Evolutionary conservation across 805 yeast genomes (phyloP), one percentile per base, ranked within the genome.

Genomic region (Ogataea zsoltii): DNA sequence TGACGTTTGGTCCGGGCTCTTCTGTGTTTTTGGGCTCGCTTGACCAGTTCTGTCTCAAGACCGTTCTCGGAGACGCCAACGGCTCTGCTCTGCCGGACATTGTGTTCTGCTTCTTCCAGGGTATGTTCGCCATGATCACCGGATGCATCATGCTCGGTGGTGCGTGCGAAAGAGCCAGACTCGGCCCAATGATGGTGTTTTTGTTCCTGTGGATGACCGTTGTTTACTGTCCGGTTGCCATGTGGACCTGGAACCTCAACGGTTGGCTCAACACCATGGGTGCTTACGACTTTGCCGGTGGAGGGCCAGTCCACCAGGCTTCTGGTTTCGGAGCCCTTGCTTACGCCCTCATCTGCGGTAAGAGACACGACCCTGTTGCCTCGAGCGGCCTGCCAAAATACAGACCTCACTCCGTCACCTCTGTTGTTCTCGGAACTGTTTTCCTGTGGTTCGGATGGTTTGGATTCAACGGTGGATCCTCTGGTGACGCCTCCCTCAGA

Each of bases 401-500:
- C 74, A 88, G 82, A 70, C 98, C 99, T 33, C 97, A 92, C 66
- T 85, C 94, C 17, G 96, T 92, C 31, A 79, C 96, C 7, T 80
- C 90, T 38, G 88, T 90, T 47, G 97, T 91, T 14, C 70, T 94
- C 47, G 99, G 99, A 44, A 90, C 97, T 16, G 85, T 88, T 11
- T 87, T 94, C 74, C 78, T 94, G 57, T 92, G 97, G 97, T 90
- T 94, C 60, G 99, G 98, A 30, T 94, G 99, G 99, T 90, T 90
- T 62, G 97, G 97, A 33, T 94, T 94, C 82, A 94, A 94, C 77
- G 97, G 97, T 69, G 98, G 98, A 60, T 89, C 97, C 38, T 87
- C 97, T 41, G 97, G 97, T 68, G 85, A 89, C 63, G 88, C 97
- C 30, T 71, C 92, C 51, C 82, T 94, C 65, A 85, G 97, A 71